Conservation (phyloP, 352 stramenopile species). For the Phytophthora crassamura region DNA sequence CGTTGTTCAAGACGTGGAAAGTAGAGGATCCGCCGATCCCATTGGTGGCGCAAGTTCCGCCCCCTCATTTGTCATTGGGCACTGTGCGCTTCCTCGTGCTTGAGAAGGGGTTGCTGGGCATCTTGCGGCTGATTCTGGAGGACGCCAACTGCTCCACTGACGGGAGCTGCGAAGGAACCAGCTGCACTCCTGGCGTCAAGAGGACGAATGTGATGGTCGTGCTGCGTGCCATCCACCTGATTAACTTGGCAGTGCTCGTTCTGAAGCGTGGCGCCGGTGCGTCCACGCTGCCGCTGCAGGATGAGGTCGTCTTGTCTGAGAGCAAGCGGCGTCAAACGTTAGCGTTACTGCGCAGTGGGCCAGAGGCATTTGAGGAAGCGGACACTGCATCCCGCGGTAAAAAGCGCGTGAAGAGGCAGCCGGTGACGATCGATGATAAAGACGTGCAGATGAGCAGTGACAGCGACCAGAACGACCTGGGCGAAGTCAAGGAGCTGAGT, state of each 20-base stretch:
- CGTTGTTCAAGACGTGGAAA: conserved; percentile 86
- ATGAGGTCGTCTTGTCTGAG: conserved; percentile 45
- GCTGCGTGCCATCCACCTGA: conserved; percentile 64
- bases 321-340: conserved; percentile 62
- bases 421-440: conserved; percentile 50
- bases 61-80: conserved; percentile 60
- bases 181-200: conserved; percentile 35
- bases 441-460: conserved; percentile 81
- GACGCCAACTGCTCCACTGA: conserved; percentile 42
- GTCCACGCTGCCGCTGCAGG: conserved; percentile 16
- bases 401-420: conserved; percentile 75
- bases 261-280: conserved; percentile 45
- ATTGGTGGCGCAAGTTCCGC: conserved; percentile 64
- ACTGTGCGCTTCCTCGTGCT: conserved; percentile 64
- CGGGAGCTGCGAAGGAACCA: conserved; percentile 28
- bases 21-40: conserved; percentile 73
- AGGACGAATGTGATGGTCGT: conserved; percentile 76
- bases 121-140: conserved; percentile 75
- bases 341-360: conserved; percentile 57
- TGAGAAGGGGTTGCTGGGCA: conserved; percentile 64
- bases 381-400: conserved; percentile 56
- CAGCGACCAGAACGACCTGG: conserved; percentile 60
- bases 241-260: conserved; percentile 74
- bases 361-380: conserved; percentile 67
- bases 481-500: conserved; percentile 69